Evolutionary conservation across 257 asterid species (phyloP), one percentile per base, ranked within the genome.

Genomic region (Cordia subcordata): DNA sequence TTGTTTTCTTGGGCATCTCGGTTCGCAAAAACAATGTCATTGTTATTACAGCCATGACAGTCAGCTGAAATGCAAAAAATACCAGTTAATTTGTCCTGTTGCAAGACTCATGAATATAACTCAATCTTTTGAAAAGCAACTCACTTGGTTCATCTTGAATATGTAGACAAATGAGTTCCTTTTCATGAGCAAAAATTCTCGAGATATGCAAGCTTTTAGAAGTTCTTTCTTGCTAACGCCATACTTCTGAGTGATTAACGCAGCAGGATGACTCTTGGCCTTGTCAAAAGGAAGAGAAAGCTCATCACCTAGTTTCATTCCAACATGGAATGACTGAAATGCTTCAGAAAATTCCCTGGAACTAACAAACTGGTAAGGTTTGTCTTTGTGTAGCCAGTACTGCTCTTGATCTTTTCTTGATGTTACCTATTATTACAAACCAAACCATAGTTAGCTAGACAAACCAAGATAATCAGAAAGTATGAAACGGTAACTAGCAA

Each of bases 321-420:
- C 73, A 44, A 60, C 57, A 42, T 60, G 67, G 42, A 67, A 67
- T 32, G 72, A 60, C 21, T 61, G 53, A 55, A 61, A 68, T 32
- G 67, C 62, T 68, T 53, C 67, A 5, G 67, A 53, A 60, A 68
- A 68, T 35, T 32, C 53, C 40, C 27, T 11, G 13, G 62, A 39
- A 12, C 61, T 38, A 44, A 68, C 21, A 35, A 60, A 68, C 2
- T 19, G 23, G 19, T 68, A 68, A 8, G 73, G 42, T 40, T 19
- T 58, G 19, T 68, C 73, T 33, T 65, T 60, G 13, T 4, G 40
- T 4, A 39, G 38, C 67, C 67, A 68, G 13, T 68, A 68, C 49
- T 68, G 73, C 38, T 54, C 58, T 60, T 68, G 73, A 47, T 68
- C 73, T 60, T 68, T 68, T 63, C 32, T 46, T 39, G 73, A 68